Evolutionary conservation across 306 rosid species (phyloP).

Genomic region (Ormosia emarginata): DNA sequence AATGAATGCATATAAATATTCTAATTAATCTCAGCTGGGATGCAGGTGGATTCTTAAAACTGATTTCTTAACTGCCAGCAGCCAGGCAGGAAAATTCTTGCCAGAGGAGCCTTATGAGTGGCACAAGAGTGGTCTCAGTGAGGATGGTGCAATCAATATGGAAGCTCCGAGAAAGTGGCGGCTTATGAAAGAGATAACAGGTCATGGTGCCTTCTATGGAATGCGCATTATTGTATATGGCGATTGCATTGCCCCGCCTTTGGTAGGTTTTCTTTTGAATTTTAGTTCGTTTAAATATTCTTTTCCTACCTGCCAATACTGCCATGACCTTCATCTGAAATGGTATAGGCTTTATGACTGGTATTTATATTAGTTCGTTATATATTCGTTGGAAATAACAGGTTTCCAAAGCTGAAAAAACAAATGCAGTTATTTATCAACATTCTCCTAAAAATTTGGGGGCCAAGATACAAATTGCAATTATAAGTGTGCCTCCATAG

Average conservation of each 20-base stretch:
- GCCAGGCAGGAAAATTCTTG: constrained; percentile 60
- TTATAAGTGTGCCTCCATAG: not conserved
- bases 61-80: constrained; percentile 75
- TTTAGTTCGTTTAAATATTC: not conserved
- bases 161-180: constrained; percentile 99
- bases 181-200: constrained; percentile 71
- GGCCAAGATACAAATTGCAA: not conserved
- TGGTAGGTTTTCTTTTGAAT: constrained; percentile 52
- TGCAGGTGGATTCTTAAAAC: constrained; percentile 95
- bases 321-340: not conserved
- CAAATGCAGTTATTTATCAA: no score
- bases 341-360: not conserved
- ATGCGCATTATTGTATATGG: constrained; percentile 76
- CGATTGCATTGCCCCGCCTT: constrained; percentile 76
- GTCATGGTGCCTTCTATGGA: constrained; percentile 83
- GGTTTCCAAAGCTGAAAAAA: not conserved
- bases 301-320: not conserved
- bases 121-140: constrained; percentile 72
- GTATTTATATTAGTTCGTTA: not conserved
- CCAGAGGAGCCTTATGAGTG: constrained; percentile 88
- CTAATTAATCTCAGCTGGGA: constrained; percentile 17
- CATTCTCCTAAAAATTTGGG: not conserved
- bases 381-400: no score
- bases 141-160: constrained; percentile 81
- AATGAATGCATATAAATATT: not conserved